Base-by-base conservation (phyloP, 164 flowering plant genomes). In the Chimonanthus salicifolius region DNA sequence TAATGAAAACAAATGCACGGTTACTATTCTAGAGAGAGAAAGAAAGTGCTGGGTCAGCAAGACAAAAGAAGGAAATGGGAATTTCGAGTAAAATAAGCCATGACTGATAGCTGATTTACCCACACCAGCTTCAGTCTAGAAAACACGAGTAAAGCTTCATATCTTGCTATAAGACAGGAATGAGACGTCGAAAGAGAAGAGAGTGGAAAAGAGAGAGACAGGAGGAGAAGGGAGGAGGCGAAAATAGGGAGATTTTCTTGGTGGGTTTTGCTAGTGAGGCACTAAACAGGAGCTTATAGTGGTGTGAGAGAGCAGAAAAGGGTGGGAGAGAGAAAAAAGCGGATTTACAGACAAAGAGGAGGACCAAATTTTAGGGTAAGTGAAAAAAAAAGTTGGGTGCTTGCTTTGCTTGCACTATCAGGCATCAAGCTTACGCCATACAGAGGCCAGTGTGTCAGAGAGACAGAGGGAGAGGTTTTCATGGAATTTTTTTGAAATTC, bases 341-440 rank as follows among this genome's bases (percentile, higher is more conserved):
- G 66, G 71, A 73, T 81, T 77, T 77, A 78, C 78, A 73, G 77
- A 80, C 71, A 84, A 79, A 77, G 79, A 80, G 78, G 72, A 70
- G 70, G 72, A 63, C 70, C 74, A 72, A 69, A 51, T 71, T 63
- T 79, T 69, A 78, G 73, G 64, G 71, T 70, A 69, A 64, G 74
- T 65, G 73, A 70, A 21, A 69, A 76, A 69, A 76, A 80, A 75
- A 82, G 75, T 63, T 78, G 76, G 81, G 84, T 77, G 79, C 76
- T 88, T 88, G 92, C 97, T 92, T 92, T 89, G 94, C 97, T 92
- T 92, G 93, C 92, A 88, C 88, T 88, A 89, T 85, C 92, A 88
- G 92, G 81, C 87, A 92, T 85, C 92, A 82, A 82, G 86, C 89
- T 88, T 90, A 87, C 88, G 83, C 88, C 91, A 88, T 82, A 75